Base-by-base conservation (phyloP, 1,139 yeast species). In the Lodderomyces metapsilosis region DNA sequence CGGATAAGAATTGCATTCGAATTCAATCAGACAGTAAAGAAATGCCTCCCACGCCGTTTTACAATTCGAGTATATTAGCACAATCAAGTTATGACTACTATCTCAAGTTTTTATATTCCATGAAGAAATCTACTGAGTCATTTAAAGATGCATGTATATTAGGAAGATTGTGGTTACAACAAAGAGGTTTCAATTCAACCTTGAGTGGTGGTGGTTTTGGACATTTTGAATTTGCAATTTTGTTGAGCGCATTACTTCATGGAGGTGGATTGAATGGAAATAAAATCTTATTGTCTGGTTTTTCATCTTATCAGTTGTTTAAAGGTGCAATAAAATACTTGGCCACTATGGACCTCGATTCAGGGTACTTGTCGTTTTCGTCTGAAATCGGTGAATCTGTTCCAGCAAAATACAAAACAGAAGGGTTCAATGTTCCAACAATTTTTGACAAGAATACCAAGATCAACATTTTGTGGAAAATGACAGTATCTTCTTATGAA, bases 261-360 rank as follows among this genome's bases (percentile, higher is more conserved):
- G 96, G 97, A 52, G 96, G 96, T 52, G 94, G 95, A 40, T 61
- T 70, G 9, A 76, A 74, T 50, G 91, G 94, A 16, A 84, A 84
- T 54, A 84, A 82, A 54, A 82, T 88, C 24, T 69, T 92, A 44
- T 63, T 89, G 36, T 84, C 83, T 52, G 98, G 98, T 1, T 91
- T 86, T 59, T 88, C 96, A 3, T 84, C 95, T 22, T 92, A 89
- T 59, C 98, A 92, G 64, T 67, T 92, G 43, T 92, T 92, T 68
- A 89, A 88, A 60, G 96, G 95, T 56, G 80, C 88, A 2, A 73
- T 92, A 40, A 82, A 82, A 53, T 91, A 84, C 54, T 60, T 92
- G 46, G 94, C 97, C 1, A 78, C 88, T 3, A 81, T 82, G 70
- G 92, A 87, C 56, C 64, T 91, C 42, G 61, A 71, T 18, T 63